Evolutionary conservation across 306 rosid genomes (phyloP).

Genomic region (Quercus suber): DNA sequence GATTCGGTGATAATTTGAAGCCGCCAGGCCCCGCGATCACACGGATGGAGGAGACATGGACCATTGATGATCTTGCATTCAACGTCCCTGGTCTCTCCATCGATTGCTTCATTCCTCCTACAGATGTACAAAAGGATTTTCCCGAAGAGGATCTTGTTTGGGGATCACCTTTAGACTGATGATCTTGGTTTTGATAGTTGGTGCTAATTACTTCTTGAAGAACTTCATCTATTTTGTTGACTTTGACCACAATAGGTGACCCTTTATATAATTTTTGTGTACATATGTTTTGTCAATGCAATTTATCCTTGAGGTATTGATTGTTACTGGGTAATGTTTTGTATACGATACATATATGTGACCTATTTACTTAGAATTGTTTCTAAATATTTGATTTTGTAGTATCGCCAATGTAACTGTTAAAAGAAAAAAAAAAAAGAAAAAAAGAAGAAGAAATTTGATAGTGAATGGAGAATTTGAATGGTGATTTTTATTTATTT

Average conservation of each 20-base stretch:
- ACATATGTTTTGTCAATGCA: neutral
- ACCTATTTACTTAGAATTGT: too few relatives aligned
- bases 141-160: slow-evolving; percentile 49
- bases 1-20: slow-evolving; percentile 73
- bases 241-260: neutral
- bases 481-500: too few relatives aligned
- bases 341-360: neutral
- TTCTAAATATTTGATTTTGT: too few relatives aligned
- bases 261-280: neutral
- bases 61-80: slow-evolving; percentile 84
- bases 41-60: slow-evolving; percentile 77
- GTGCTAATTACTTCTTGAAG: neutral
- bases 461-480: too few relatives aligned
- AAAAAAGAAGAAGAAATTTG: too few relatives aligned
- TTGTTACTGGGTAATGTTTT: neutral
- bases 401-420: too few relatives aligned
- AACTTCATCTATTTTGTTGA: neutral
- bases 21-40: slow-evolving; percentile 61
- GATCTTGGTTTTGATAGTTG: slow-evolving; percentile 2
- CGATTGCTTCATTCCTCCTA: slow-evolving; percentile 90
- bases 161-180: slow-evolving; percentile 48
- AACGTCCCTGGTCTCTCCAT: slow-evolving; percentile 77
- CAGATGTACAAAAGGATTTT: slow-evolving; percentile 48
- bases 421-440: too few relatives aligned
- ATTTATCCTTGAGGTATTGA: neutral